A percentile compares a stretch with the other conserved stretches of the same genome.
phyloP scores from a whole-genome alignment of 176 grass and related monocot genomes.

The Rhynchospora pubera region DNA sequence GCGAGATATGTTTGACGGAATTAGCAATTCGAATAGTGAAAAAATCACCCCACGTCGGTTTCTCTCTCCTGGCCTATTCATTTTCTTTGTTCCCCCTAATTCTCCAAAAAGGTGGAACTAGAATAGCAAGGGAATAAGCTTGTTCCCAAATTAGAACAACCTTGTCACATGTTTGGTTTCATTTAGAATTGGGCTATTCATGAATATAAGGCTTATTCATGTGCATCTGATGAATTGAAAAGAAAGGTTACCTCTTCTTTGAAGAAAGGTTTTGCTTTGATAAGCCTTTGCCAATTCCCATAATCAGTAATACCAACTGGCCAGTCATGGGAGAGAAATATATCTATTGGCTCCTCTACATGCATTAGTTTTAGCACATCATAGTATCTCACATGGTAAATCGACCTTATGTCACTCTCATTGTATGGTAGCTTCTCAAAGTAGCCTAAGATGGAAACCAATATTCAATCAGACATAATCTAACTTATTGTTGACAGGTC shows the following conservation, averaged over 20 bases:
- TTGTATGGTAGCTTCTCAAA: conserved; percentile 77
- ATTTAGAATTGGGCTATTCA: no score
- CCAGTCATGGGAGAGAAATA: conserved; percentile 99
- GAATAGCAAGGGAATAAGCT: no score
- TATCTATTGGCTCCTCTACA: conserved; percentile 71
- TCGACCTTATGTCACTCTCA: conserved; percentile 43
- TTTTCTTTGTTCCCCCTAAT: no score
- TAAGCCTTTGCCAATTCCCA: conserved; percentile 65
- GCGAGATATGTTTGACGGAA: no score
- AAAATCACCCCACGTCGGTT: no score
- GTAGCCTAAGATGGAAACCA: conserved; percentile 40
- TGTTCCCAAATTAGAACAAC: no score
- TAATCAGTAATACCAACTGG: conserved; percentile 92
- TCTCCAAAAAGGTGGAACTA: no score
- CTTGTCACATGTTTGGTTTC: no score
- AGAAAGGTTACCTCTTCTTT: conserved; percentile 44
- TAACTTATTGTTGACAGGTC: neutral
- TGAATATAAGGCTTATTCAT: no score
- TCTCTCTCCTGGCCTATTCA: no score
- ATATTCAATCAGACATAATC: neutral
- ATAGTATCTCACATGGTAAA: conserved; percentile 83
- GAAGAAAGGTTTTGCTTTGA: conserved; percentile 39
- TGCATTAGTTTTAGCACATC: conserved; percentile 82
- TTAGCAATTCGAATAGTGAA: no score
- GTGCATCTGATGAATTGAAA: neutral